Evolutionary conservation across 2,329 filamentous ascomycete species (phyloP).

Genomic region (Coniochaeta sp.): DNA sequence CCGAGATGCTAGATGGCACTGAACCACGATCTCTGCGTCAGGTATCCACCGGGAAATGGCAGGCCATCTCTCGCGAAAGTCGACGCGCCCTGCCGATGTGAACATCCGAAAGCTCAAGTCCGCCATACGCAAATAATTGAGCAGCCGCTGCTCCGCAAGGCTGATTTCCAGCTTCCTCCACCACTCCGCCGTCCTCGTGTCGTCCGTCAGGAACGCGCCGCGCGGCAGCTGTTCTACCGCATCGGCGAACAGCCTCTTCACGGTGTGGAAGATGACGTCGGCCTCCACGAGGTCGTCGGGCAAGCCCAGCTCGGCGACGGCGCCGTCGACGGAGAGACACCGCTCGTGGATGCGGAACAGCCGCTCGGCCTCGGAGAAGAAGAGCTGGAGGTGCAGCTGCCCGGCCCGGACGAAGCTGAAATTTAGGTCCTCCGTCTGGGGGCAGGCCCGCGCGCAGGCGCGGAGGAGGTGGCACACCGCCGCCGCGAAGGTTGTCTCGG

Average conservation of each 20-base stretch:
- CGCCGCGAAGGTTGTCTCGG: background rate
- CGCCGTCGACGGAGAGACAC: slow-evolving; percentile 5
- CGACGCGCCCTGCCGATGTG: background rate
- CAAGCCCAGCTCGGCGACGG: slow-evolving; percentile 6
- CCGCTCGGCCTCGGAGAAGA: slow-evolving; percentile 1
- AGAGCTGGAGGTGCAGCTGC: slow-evolving; percentile 7
- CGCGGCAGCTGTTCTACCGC: slow-evolving; percentile 7
- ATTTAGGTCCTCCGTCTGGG: slow-evolving; percentile 2
- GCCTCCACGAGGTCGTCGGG: background rate
- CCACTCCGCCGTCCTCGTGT: background rate
- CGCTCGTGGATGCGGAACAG: slow-evolving; percentile 7
- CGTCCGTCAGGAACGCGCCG: background rate
- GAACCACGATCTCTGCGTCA: background rate
- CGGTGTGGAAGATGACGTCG: slow-evolving; percentile 5
- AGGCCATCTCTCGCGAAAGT: background rate
- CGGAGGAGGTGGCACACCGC: slow-evolving; percentile 6
- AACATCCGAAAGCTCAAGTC: background rate
- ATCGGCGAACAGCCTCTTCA: slow-evolving; percentile 8
- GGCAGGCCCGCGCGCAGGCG: slow-evolving; percentile 8
- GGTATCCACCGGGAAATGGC: too few species aligned
- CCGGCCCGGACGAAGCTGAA: slow-evolving; percentile 10
- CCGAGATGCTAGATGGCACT: slow-evolving; percentile 4
- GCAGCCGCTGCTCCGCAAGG: slow-evolving; percentile 6
- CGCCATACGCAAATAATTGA: slow-evolving; percentile 3
- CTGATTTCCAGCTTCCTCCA: slow-evolving; percentile 4